Base-by-base conservation (phyloP, 495 filamentous ascomycete species). In the Hypoxylon intermedium region DNA sequence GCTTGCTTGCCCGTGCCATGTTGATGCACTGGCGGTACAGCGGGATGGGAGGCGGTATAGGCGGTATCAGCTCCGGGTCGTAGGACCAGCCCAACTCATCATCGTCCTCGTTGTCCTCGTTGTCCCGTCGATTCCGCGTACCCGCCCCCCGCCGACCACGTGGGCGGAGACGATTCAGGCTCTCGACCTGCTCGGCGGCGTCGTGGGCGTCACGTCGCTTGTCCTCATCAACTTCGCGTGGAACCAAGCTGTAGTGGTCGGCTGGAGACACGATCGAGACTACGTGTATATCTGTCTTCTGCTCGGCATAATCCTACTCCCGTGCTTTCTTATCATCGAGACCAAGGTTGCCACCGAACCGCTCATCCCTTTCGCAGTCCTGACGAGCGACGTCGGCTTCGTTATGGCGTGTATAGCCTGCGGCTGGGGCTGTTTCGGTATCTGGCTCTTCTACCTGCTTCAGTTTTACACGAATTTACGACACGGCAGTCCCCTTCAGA, bases 391-490 rank as follows among this genome's bases (percentile, higher is more conserved):
- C 20, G 69, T 82, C 3, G 78, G 72, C 16, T 83, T 82, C 63
- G 80, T 86, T 6, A 72, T 88, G 13, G 79, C 66, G 1, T 80
- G 79, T 49, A 78, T 84, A 16, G 79, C 78, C 1, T 69, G 67
- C 7, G 87, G 85, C 4, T 88, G 86, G 87, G 76, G 74, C 40
- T 77, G 73, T 51, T 88, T 88, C 53, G 81, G 83, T 23, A 84
- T 88, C 48, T 80, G 81, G 72, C 67, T 83, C 38, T 84, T 78
- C 67, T 88, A 87, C 66, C 63, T 74, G 12, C 80, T 76, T 33
- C 73, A 78, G 30, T 80, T 85, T 53, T 53, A 85, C 31, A 72
- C 81, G 47, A 70, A 70, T n/a, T 63, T 84, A 19, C 75, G 79
- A 12, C 75, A 74, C 2, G 58, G 75, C 28, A 65, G 71, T 15